phyloP scores from a whole-genome alignment of 805 yeast species.

The Schwanniomyces vanrijiae region DNA sequence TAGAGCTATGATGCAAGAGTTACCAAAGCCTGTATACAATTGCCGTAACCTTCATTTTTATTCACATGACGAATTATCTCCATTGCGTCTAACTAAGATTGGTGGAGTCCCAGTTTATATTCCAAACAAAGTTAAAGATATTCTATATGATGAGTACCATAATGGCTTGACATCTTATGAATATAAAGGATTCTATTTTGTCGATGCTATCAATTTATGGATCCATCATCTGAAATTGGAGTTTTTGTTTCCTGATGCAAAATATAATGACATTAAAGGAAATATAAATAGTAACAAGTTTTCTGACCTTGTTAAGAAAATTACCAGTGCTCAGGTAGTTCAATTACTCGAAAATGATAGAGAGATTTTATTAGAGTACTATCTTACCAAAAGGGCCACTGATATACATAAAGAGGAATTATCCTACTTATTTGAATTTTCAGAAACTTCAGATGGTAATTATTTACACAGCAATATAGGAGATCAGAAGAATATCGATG shows the following conservation, averaged over 20 bases:
- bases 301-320: conserved; percentile 12
- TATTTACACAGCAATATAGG: conserved; percentile 16
- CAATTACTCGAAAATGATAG: conserved; percentile 17
- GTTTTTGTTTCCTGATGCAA: conserved; percentile 12
- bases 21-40: conserved; percentile 29
- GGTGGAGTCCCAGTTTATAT: conserved; percentile 48
- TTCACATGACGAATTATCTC: conserved; percentile 49
- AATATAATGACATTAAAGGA: conserved; percentile 12
- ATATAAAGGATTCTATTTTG: conserved; percentile 19
- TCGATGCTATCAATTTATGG: conserved; percentile 19
- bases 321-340: conserved; percentile 18
- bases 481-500: conserved; percentile 10
- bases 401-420: conserved; percentile 24
- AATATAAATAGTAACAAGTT: conserved; percentile 15
- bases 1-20: conserved; percentile 1
- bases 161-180: conserved; percentile 20
- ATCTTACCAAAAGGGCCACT: conserved; percentile 24
- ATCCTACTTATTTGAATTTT: conserved; percentile 17
- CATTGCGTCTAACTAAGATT: conserved; percentile 50
- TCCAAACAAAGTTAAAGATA: conserved; percentile 23
- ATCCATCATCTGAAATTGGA: conserved; percentile 13
- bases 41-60: conserved; percentile 66
- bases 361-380: conserved; percentile 25
- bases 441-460: conserved; percentile 20
- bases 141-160: conserved; percentile 20